Base-by-base conservation (phyloP, 2,329 filamentous ascomycete species). In the Hypoxylon sp. region DNA sequence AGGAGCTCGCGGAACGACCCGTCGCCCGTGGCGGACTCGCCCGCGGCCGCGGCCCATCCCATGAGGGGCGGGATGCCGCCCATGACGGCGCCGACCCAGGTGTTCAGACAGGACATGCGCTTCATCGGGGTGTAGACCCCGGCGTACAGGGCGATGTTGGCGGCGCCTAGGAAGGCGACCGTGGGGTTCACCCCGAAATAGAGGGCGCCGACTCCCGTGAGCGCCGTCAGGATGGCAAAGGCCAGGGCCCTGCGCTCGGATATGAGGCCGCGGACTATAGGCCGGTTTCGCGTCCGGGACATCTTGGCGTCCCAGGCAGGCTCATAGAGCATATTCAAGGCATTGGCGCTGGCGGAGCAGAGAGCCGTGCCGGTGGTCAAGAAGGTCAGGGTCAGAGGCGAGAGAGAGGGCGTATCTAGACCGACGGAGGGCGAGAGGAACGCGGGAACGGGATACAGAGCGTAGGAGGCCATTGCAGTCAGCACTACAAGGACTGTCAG, bases 301-400 rank as follows among this genome's bases (percentile, higher is more conserved):
- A 99, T 99, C 69, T 90, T 87, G 41, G 92, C 91, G 74, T 99
- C 95, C 71, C 93, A 93, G 58, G 88, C 82, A 8, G 88, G 90
- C 76, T 99, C 95, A 76, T 97, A 92, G 56, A 97, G 86, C 95
- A 99, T 99, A 76, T 99, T 99, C 65, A 98, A 81, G 1, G 95
- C 86, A 73, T 99, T 99, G 38, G 95, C 95, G 57, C 90, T 91
- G 38, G 93, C 92, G n/a, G 87, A 90, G 73, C 91, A 95, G 17
- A 97, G 82, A 3, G 93, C 87, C 0, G 95, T 98, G 58, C 95
- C 94, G 3, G 86, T 86, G 0, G 94, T 97, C 48, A 99, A 86
- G 79, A 97, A 98, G 48, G 96, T 82, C 15, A 98, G 88, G 7
- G 95, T 99, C 50, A 98, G 81, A 2, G 95, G 92, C 60, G 91